Percentiles rank a stretch among this genome's conserved stretches.
phyloP scores from a whole-genome alignment of 257 asterid species.

The Penstemon barbatus region DNA sequence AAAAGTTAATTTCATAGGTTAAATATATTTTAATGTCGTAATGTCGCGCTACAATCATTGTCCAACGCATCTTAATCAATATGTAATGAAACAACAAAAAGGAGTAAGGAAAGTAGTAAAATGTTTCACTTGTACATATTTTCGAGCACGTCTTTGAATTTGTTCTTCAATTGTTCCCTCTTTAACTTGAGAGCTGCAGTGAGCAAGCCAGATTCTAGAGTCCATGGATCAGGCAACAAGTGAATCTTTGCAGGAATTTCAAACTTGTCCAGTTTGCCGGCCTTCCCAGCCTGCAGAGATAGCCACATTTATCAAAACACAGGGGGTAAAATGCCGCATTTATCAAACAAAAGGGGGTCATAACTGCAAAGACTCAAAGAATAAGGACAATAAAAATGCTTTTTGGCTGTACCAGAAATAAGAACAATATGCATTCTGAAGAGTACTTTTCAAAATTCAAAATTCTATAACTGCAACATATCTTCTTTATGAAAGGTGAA shows the following conservation, averaged over 20 bases:
- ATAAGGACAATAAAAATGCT: too few relatives aligned
- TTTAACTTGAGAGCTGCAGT: slow-evolving; percentile 84
- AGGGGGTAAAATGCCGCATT: too few relatives aligned
- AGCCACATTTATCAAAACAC: too few relatives aligned
- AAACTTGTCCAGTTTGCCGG: slow-evolving; percentile 68
- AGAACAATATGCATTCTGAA: too few relatives aligned
- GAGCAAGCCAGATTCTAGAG: slow-evolving; percentile 89
- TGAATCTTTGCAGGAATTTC: slow-evolving; percentile 81
- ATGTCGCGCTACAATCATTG: too few relatives aligned
- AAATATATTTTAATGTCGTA: too few relatives aligned
- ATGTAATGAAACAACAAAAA: neutral
- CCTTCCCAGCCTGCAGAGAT: slow-evolving; percentile 62
- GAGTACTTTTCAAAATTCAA: neutral
- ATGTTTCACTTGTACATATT: slow-evolving; percentile 54
- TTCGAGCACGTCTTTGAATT: slow-evolving; percentile 62
- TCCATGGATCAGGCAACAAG: slow-evolving; percentile 83
- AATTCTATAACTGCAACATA: neutral
- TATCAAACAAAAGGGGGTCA: too few relatives aligned
- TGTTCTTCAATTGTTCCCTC: slow-evolving; percentile 77
- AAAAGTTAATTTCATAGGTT: too few relatives aligned
- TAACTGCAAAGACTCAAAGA: too few relatives aligned
- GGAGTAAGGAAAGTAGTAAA: neutral
- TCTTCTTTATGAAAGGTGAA: neutral
- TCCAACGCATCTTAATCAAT: too few relatives aligned
- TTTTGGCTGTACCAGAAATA: too few relatives aligned